phyloP scores from a whole-genome alignment of 257 asterid genomes.

The Jacaranda copaia region DNA sequence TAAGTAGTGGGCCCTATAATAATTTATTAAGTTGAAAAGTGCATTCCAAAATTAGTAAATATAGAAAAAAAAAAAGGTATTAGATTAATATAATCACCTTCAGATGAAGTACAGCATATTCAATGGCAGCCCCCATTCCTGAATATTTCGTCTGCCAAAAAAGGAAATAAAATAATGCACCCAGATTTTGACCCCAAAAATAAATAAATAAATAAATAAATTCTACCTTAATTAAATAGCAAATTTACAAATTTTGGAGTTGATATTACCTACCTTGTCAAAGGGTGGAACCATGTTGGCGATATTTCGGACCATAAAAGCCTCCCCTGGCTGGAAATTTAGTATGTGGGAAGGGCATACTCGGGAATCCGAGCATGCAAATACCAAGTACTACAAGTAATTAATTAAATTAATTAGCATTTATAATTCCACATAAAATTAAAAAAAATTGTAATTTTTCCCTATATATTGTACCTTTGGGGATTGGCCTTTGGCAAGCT shows the following conservation, averaged over 20 bases:
- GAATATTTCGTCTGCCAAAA: conserved; percentile 68
- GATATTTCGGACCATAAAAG: conserved; percentile 63
- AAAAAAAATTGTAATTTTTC: no score
- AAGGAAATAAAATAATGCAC: background rate
- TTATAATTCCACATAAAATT: background rate
- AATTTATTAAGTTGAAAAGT: background rate
- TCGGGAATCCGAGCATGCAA: conserved; percentile 78
- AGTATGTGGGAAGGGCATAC: conserved; percentile 68
- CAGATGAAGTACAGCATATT: conserved; percentile 83
- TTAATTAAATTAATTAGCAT: conserved; percentile 11
- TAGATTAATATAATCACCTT: conserved; percentile 54
- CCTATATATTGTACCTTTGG: conserved; percentile 47
- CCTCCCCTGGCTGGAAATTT: conserved; percentile 73
- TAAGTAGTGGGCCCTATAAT: background rate
- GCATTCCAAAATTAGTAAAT: background rate
- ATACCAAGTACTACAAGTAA: conserved; percentile 54
- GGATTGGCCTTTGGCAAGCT: conserved; percentile 60
- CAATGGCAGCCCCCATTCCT: conserved; percentile 88
- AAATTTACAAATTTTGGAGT: background rate
- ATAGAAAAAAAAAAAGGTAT: no score
- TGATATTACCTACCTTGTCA: conserved; percentile 54
- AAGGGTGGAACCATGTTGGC: conserved; percentile 76
- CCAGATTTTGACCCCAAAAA: background rate
- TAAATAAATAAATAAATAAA: background rate
- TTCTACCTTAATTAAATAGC: background rate